phyloP scores from a whole-genome alignment of 1,284 basidiomycete species.

The Trichosporon sp. region DNA sequence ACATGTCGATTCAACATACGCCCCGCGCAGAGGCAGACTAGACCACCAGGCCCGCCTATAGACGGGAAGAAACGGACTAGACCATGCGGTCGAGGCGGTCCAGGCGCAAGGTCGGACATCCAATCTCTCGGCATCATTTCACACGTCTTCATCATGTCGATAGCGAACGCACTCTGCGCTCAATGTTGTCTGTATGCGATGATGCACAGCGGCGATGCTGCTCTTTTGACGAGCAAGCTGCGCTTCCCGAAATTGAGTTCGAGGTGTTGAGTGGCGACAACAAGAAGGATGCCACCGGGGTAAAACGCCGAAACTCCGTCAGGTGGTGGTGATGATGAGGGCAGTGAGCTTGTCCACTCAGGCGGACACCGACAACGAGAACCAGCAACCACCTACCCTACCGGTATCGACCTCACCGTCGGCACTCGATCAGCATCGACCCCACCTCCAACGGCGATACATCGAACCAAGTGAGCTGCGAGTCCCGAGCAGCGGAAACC shows the following conservation, averaged over 20 bases:
- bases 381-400: background rate
- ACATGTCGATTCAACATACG: too few relatives aligned
- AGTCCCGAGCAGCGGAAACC: background rate
- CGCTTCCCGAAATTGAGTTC: background rate
- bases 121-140: background rate
- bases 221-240: background rate
- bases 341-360: background rate
- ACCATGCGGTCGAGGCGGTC: background rate
- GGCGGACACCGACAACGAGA: background rate
- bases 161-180: background rate
- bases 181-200: background rate
- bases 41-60: too few relatives aligned
- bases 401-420: slow-evolving; percentile 3
- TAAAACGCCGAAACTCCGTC: slow-evolving; percentile 3
- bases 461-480: slow-evolving; percentile 4
- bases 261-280: slow-evolving; percentile 1
- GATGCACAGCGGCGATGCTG: background rate
- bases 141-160: background rate
- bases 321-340: background rate
- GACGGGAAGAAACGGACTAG: background rate
- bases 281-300: background rate
- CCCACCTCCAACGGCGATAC: background rate
- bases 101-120: background rate
- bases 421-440: background rate
- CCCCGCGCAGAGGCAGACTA: too few relatives aligned